Base-by-base conservation (phyloP, 306 rosid genomes). In the Lathyrus oleraceus region DNA sequence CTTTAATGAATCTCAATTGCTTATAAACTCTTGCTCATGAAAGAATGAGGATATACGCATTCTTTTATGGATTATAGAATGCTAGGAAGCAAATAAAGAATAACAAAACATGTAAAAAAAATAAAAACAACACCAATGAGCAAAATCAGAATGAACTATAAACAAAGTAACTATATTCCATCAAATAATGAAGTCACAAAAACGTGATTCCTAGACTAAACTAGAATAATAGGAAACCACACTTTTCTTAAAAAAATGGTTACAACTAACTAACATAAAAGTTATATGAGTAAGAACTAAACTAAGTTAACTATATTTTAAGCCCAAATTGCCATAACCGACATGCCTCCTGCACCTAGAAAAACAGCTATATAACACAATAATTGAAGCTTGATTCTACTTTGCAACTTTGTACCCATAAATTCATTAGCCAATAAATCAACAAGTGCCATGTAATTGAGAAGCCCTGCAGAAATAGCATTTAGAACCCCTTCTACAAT, bases 281-380 rank as follows among this genome's bases (percentile, higher is more conserved):
- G 1, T 6, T 5, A 2, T 7, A 10, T n/a, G n/a, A n/a, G n/a
- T 35, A 2, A 1, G 10, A 35, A 35, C 39, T 35, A 35, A 13
- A 43, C 19, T 47, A 49, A 17, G 11, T 3, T 48, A 7, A 16
- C 1, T 35, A 6, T 35, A 7, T 49, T 49, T 13, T 82, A 89
- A 0, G 96, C 96, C 96, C 96, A 86, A 56, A 74, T 79, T 70
- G 96, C 88, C 89, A 89, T 83, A 6, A 89, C 69, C 5, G 96
- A 77, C 92, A 88, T 86, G 70, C 81, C 81, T 28, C 95, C 95
- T 3, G 82, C 85, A 0, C 95, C 95, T 15, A 88, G 27, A 42
- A 91, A 69, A 72, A 91, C 90, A 2, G 92, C 85, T 10, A 75
- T 2, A 69, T 68, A 86, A 0, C 85, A 62, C 77, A 21, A 76